Conservation (phyloP, 805 yeast species). For the Lipomyces sp. region DNA sequence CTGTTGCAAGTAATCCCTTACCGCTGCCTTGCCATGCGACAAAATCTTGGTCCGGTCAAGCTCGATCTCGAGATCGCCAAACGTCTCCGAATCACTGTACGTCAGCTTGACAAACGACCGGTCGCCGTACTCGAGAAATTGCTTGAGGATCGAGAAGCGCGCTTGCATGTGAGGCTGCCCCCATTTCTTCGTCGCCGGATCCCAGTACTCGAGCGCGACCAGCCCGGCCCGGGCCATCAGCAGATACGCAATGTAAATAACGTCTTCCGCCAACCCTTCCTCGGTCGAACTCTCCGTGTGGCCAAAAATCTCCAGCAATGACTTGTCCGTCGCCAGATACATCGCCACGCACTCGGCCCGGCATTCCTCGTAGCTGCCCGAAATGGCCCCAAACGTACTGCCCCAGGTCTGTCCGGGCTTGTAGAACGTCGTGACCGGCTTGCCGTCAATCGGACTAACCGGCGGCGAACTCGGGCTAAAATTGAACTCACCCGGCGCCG, state of each 20-base stretch:
- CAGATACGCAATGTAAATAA: constrained; percentile 66
- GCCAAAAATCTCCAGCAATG: constrained; percentile 75
- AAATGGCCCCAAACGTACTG: constrained; percentile 74
- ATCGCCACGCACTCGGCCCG: constrained; percentile 91
- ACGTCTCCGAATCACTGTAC: constrained; percentile 51
- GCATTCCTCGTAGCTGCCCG: constrained; percentile 92
- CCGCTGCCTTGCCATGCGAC: constrained; percentile 72
- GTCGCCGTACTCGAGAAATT: constrained; percentile 66
- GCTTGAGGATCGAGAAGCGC: constrained; percentile 80
- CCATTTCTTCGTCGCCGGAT: constrained; percentile 80
- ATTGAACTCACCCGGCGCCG: constrained; percentile 67
- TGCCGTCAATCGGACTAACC: constrained; percentile 58
- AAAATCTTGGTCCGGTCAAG: constrained; percentile 67
- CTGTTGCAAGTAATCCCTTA: constrained; percentile 69
- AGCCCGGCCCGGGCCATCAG: constrained; percentile 90
- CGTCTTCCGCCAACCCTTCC: constrained; percentile 51
- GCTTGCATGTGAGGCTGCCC: constrained; percentile 97
- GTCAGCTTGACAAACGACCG: constrained; percentile 59
- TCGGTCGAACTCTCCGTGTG: constrained; percentile 56
- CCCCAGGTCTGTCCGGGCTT: constrained; percentile 90
- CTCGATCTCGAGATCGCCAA: constrained; percentile 62
- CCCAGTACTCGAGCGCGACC: constrained; percentile 83
- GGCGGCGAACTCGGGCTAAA: constrained; percentile 72
- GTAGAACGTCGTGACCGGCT: constrained; percentile 71
- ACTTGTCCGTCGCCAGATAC: constrained; percentile 71